A percentile compares a stretch with the other conserved stretches of the same genome.
These are phyloP conservation scores for Ascochyta viciae-villosae DNA, from an alignment of 2,329 filamentous ascomycete genomes.

Conservation along the genomic window DNA sequence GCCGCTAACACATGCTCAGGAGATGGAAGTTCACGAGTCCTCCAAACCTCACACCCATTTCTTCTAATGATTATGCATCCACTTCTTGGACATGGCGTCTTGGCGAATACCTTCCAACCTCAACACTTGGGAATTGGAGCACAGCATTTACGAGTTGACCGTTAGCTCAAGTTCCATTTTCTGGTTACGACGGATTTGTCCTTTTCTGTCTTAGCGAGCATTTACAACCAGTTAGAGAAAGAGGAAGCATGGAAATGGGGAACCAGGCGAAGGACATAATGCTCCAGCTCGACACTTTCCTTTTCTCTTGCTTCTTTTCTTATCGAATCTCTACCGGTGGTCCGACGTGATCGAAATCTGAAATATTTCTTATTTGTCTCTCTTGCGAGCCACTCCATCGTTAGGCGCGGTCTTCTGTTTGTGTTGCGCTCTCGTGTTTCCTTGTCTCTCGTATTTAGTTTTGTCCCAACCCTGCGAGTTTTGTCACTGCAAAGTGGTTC, in stretches of 20 bases:
- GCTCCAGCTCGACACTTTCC: constrained; percentile 35
- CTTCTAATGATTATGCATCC: constrained; percentile 73
- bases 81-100: constrained; percentile 52
- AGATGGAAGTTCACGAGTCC: constrained; percentile 99
- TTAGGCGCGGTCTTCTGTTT: constrained; percentile 29
- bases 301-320: constrained; percentile 37
- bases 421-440: constrained; percentile 25
- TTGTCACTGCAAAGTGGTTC: constrained; percentile 12
- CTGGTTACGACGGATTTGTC: constrained; percentile 51
- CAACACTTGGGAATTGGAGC: constrained; percentile 45
- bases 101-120: constrained; percentile 48
- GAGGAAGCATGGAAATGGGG: constrained; percentile 32
- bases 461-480: constrained; percentile 21
- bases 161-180: constrained; percentile 49
- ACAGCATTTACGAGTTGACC: constrained; percentile 51
- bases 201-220: constrained; percentile 52
- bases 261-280: constrained; percentile 34
- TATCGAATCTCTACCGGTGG: constrained; percentile 31
- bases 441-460: constrained; percentile 32
- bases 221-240: constrained; percentile 47
- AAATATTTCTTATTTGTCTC: constrained; percentile 31
- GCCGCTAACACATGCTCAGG: constrained; percentile 66
- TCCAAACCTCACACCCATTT: constrained; percentile 99
- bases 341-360: constrained; percentile 25
- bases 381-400: constrained; percentile 22